These are phyloP conservation scores for Aspergillus hortae DNA, from an alignment of 2,329 filamentous ascomycete genomes.

Conservation along the genomic window DNA sequence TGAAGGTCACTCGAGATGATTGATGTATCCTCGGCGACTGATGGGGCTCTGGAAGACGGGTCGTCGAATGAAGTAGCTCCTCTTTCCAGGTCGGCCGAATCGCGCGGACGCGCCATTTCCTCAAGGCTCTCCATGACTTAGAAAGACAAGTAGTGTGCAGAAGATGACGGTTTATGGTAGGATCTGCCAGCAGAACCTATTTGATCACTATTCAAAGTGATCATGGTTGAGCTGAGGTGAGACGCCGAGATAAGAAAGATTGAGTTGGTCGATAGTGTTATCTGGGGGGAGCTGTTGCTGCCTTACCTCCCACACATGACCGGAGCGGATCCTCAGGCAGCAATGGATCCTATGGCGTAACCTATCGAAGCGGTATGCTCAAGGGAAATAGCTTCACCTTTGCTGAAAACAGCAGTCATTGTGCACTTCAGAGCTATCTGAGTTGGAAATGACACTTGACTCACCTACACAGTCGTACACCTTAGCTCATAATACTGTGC, in stretches of 20 bases:
- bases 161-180: neutral
- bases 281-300: neutral
- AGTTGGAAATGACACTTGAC: no score
- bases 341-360: no score
- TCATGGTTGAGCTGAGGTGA: constrained; percentile 1
- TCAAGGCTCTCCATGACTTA: constrained; percentile 39
- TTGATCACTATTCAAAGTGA: neutral
- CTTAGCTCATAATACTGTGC: no score
- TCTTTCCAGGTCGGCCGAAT: constrained; percentile 18
- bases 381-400: no score
- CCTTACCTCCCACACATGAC: no score
- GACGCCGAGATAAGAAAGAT: neutral
- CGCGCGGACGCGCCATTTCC: constrained; percentile 28
- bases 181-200: constrained; percentile 1
- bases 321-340: no score
- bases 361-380: no score
- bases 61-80: constrained; percentile 13
- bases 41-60: constrained; percentile 17
- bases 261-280: neutral
- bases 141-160: neutral
- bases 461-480: no score
- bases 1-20: constrained; percentile 6
- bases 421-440: no score
- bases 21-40: constrained; percentile 13
- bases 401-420: no score